phyloP scores from a whole-genome alignment of 371 early-diverging fungal genomes.

The Rhizopus microsporus region DNA sequence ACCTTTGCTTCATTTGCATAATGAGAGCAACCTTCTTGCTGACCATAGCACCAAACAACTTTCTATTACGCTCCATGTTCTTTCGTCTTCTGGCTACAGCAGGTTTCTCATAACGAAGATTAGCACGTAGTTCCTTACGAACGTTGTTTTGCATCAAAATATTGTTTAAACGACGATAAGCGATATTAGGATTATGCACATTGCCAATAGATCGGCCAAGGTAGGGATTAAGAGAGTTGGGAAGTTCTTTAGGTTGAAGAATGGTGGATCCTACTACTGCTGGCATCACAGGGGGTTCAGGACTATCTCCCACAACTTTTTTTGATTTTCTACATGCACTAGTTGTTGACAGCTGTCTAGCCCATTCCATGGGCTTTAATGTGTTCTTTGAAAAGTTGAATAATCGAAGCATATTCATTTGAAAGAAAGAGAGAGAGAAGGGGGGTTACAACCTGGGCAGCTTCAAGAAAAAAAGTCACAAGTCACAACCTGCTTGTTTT shows the following conservation, averaged over 20 bases:
- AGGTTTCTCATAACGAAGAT: slow-evolving; percentile 59
- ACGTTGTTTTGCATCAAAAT: slow-evolving; percentile 51
- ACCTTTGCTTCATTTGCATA: slow-evolving; percentile 66
- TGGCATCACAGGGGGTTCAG: slow-evolving; percentile 21
- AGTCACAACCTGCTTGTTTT: no score
- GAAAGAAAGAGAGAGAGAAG: no score
- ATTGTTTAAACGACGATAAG: slow-evolving; percentile 45
- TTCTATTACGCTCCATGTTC: slow-evolving; percentile 50
- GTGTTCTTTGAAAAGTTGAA: slow-evolving; percentile 6
- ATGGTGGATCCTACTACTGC: slow-evolving; percentile 20
- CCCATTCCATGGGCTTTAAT: slow-evolving; percentile 23
- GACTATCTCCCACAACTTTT: background rate
- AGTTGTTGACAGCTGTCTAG: slow-evolving; percentile 23
- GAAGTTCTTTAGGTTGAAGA: slow-evolving; percentile 26
- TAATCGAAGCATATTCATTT: background rate
- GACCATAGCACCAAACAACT: slow-evolving; percentile 54
- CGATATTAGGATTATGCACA: slow-evolving; percentile 37
- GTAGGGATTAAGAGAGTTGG: slow-evolving; percentile 42
- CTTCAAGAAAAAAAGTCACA: no score
- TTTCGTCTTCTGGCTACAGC: slow-evolving; percentile 53
- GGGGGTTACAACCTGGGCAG: no score
- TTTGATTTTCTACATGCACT: slow-evolving; percentile 12
- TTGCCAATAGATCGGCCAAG: slow-evolving; percentile 51
- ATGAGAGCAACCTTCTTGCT: slow-evolving; percentile 59
- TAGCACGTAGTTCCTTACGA: slow-evolving; percentile 45